Evolutionary conservation across 495 filamentous ascomycete species (phyloP).

Genomic region (Penicillium antarcticum): DNA sequence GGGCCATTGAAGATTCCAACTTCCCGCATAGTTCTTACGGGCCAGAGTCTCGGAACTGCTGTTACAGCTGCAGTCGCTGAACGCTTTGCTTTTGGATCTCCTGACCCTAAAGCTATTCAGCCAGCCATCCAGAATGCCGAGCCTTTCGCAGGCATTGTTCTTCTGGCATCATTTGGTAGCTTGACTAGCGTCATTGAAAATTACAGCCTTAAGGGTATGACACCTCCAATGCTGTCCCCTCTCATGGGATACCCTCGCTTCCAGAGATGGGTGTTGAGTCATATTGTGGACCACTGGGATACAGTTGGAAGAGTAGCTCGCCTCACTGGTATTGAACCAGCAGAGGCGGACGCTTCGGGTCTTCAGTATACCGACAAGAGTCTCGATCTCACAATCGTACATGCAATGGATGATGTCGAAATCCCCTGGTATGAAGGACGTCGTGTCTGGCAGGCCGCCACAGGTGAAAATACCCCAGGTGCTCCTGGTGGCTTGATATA

Average conservation of each 20-base stretch:
- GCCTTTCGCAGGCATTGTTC: conserved; percentile 68
- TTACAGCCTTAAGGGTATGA: conserved; percentile 68
- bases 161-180: conserved; percentile 76
- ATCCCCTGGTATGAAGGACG: conserved; percentile 61
- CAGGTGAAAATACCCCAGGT: conserved; percentile 43
- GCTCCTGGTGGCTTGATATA: conserved; percentile 49
- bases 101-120: conserved; percentile 29
- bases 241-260: conserved; percentile 56
- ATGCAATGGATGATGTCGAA: conserved; percentile 71
- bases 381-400: conserved; percentile 68
- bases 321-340: conserved; percentile 30
- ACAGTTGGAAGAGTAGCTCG: conserved; percentile 48
- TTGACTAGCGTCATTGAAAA: conserved; percentile 67
- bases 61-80: conserved; percentile 71
- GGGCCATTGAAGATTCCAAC: conserved; percentile 53
- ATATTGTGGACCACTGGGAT: conserved; percentile 56
- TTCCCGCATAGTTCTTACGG: conserved; percentile 72
- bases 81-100: conserved; percentile 53
- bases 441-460: conserved; percentile 50
- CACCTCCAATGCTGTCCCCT: conserved; percentile 81
- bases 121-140: conserved; percentile 38
- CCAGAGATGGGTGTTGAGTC: conserved; percentile 41
- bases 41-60: conserved; percentile 87
- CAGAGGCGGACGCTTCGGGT: conserved; percentile 16
- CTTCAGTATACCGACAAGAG: conserved; percentile 42